Percentiles rank a stretch among this genome's conserved stretches.
phyloP scores from a whole-genome alignment of 2,329 filamentous ascomycete species.

The Sporothrix sp. region DNA sequence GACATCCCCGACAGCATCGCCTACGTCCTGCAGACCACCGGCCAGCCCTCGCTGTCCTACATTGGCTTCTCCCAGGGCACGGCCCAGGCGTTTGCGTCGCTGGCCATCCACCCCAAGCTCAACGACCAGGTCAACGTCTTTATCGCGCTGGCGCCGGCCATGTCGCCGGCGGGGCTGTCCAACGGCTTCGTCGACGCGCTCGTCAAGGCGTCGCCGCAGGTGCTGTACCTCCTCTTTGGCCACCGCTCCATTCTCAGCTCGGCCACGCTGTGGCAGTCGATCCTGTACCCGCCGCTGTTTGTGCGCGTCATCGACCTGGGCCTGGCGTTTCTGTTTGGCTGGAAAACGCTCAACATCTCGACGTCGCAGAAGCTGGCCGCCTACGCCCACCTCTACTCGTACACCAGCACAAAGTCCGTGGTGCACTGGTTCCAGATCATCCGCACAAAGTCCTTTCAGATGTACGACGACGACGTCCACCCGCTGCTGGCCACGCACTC shows the following conservation, averaged over 20 bases:
- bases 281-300: slow-evolving; percentile 91
- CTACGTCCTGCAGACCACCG: slow-evolving; percentile 79
- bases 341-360: slow-evolving; percentile 76
- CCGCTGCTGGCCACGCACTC: slow-evolving; percentile 62
- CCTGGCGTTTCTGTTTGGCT: slow-evolving; percentile 77
- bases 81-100: slow-evolving; percentile 86
- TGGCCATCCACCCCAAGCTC: slow-evolving; percentile 83
- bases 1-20: slow-evolving; percentile 93
- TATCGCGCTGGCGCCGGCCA: slow-evolving; percentile 88
- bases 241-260: slow-evolving; percentile 84
- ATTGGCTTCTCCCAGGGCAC: slow-evolving; percentile 97
- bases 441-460: slow-evolving; percentile 89
- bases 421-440: slow-evolving; percentile 99
- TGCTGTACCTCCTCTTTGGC: slow-evolving; percentile 88
- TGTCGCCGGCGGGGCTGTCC: slow-evolving; percentile 85
- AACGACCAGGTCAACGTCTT: slow-evolving; percentile 94
- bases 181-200: slow-evolving; percentile 88
- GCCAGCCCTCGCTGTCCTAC: slow-evolving; percentile 78
- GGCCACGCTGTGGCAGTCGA: slow-evolving; percentile 93
- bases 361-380: slow-evolving; percentile 84
- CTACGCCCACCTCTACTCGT: slow-evolving; percentile 93
- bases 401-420: slow-evolving; percentile 91
- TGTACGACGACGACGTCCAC: slow-evolving; percentile 93
- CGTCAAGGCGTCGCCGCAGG: slow-evolving; percentile 84
- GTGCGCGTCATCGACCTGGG: slow-evolving; percentile 76